These are phyloP conservation scores for Aleurites moluccanus DNA, from an alignment of 441 rosid genomes.

Conservation along the genomic window DNA sequence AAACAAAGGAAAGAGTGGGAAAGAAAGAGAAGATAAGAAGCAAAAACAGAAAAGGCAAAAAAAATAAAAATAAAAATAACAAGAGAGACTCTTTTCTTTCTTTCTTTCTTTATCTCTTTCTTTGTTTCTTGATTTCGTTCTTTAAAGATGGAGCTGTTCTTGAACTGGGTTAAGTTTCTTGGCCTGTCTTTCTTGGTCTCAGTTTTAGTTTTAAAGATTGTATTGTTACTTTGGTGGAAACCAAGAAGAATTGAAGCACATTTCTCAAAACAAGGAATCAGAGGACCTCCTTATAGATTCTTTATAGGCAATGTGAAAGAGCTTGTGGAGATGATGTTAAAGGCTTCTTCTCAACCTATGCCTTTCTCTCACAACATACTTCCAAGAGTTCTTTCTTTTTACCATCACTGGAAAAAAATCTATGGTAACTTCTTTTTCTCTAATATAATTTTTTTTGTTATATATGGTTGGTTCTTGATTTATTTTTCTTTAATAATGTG, in stretches of 20 bases:
- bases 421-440: conserved; percentile 50
- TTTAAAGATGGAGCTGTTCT: conserved; percentile 6
- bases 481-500: background rate
- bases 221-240: conserved; percentile 76
- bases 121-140: conserved; percentile 9
- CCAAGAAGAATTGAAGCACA: conserved; percentile 85
- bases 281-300: conserved; percentile 95
- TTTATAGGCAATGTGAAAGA: conserved; percentile 93
- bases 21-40: conserved; percentile 11
- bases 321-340: conserved; percentile 83
- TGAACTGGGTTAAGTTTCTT: conserved; percentile 34
- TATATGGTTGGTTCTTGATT: background rate
- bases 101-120: conserved; percentile 22
- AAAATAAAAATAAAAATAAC: background rate
- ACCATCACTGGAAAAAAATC: conserved; percentile 95
- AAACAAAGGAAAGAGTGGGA: background rate
- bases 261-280: conserved; percentile 92
- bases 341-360: conserved; percentile 93
- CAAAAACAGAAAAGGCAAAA: conserved; percentile 27
- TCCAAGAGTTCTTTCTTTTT: conserved; percentile 89
- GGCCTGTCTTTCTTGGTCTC: conserved; percentile 28
- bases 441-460: background rate
- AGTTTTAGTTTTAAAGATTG: conserved; percentile 34
- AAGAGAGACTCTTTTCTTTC: background rate
- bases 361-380: conserved; percentile 92